Percentiles rank a stretch among this genome's conserved stretches.
phyloP scores from a whole-genome alignment of 768 basidiomycete species.

The Lentinula lateritia region DNA sequence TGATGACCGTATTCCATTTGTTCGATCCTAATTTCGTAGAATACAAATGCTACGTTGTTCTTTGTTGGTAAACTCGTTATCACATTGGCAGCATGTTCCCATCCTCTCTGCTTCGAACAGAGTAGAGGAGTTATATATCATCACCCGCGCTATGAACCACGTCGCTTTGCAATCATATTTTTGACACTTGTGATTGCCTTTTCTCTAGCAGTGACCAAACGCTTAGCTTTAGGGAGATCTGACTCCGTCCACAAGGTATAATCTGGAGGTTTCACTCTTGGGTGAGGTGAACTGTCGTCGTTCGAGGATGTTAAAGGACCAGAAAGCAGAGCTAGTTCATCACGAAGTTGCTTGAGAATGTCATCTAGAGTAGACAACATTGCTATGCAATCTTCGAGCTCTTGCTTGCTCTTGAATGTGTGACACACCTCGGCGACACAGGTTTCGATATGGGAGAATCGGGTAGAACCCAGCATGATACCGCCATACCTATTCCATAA shows the following conservation, averaged over 20 bases:
- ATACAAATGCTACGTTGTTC: too few relatives aligned
- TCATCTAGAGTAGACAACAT: conserved; percentile 58
- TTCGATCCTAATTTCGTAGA: neutral
- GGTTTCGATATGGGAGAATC: conserved; percentile 75
- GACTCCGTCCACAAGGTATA: conserved; percentile 37
- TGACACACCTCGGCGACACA: conserved; percentile 73
- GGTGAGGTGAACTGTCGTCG: neutral
- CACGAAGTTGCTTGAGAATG: conserved; percentile 50
- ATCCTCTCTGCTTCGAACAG: neutral
- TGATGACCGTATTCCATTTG: neutral
- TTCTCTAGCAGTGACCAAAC: conserved; percentile 66
- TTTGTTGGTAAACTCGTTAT: neutral
- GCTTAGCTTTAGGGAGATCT: conserved; percentile 59
- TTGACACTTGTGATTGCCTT: conserved; percentile 62
- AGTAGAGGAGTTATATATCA: neutral
- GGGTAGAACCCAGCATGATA: conserved; percentile 66
- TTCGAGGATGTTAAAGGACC: neutral
- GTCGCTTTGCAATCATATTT: conserved; percentile 40
- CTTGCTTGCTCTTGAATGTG: conserved; percentile 60
- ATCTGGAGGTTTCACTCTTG: conserved; percentile 27
- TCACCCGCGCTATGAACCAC: neutral
- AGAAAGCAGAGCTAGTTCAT: conserved; percentile 30
- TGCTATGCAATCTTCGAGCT: conserved; percentile 55
- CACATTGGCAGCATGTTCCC: neutral
- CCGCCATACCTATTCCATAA: conserved; percentile 63